These are phyloP conservation scores for Salicornia ramosissima DNA, from an alignment of 148 eudicot species.

Conservation along the genomic window DNA sequence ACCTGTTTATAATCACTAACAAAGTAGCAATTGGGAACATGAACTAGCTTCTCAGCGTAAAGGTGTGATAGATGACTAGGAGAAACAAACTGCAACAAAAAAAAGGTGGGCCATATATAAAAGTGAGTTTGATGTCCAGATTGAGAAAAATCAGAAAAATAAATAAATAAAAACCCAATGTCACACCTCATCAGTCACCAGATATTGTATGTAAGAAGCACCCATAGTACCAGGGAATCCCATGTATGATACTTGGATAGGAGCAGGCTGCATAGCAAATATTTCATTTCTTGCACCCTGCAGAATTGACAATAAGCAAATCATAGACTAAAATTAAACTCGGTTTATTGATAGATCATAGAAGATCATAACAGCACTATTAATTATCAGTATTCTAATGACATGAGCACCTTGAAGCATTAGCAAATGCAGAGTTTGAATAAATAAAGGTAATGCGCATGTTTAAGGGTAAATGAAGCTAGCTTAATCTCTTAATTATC, in stretches of 20 bases:
- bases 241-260: slow-evolving; percentile 96
- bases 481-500: too few relatives aligned
- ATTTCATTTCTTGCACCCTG: slow-evolving; percentile 99
- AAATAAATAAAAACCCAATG: neutral
- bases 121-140: neutral
- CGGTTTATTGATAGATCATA: too few relatives aligned
- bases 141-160: neutral
- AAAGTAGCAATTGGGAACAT: slow-evolving; percentile 92
- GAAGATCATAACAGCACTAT: neutral
- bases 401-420: too few relatives aligned
- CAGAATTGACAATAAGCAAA: slow-evolving; percentile 12
- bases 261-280: slow-evolving; percentile 99
- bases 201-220: slow-evolving; percentile 80
- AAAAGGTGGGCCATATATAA: too few relatives aligned
- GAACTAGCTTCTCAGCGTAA: slow-evolving; percentile 92
- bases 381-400: too few relatives aligned
- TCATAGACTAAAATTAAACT: neutral
- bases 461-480: too few relatives aligned
- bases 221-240: slow-evolving; percentile 99
- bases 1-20: slow-evolving; percentile 99
- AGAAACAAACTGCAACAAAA: slow-evolving; percentile 80
- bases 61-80: slow-evolving; percentile 64
- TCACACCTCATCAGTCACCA: slow-evolving; percentile 91
- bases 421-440: too few relatives aligned
- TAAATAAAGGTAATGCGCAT: too few relatives aligned